Percentiles rank a stretch among this genome's conserved stretches.
These are phyloP conservation scores for Dendrobium chrysotoxum DNA, from an alignment of 106 monocot species.

Conservation along the genomic window DNA sequence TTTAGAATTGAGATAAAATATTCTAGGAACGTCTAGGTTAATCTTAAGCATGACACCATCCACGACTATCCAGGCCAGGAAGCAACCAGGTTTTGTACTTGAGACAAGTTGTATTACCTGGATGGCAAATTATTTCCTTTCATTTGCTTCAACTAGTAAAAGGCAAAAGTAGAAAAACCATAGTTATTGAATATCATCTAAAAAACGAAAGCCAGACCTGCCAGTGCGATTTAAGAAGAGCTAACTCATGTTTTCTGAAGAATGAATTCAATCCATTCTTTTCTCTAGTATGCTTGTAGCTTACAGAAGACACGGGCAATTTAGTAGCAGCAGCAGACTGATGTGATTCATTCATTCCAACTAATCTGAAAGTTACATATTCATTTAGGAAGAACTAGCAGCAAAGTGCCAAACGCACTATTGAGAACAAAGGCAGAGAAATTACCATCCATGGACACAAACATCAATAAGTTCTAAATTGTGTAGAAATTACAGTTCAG, in stretches of 20 bases:
- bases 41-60: constrained; percentile 84
- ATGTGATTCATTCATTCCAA: constrained; percentile 16
- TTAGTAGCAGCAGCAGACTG: constrained; percentile 20
- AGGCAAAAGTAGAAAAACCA: not conserved
- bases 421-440: not conserved
- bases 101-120: constrained; percentile 90
- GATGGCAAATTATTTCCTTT: not conserved
- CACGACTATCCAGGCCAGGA: constrained; percentile 84
- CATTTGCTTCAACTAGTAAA: not conserved
- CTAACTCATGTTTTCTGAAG: constrained; percentile 65
- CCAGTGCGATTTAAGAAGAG: constrained; percentile 70
- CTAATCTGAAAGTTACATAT: constrained; percentile 32
- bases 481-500: not conserved
- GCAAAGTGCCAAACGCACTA: not conserved
- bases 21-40: constrained; percentile 58
- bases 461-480: not conserved
- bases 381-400: not conserved
- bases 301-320: constrained; percentile 12
- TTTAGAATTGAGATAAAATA: constrained; percentile 90
- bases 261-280: constrained; percentile 43
- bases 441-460: not conserved
- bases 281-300: constrained; percentile 17
- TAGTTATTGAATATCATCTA: not conserved
- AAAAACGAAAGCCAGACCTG: constrained; percentile 43
- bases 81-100: constrained; percentile 52